Evolutionary conservation across 2,329 filamentous ascomycete genomes (phyloP).

Genomic region (Beauveria asiatica): DNA sequence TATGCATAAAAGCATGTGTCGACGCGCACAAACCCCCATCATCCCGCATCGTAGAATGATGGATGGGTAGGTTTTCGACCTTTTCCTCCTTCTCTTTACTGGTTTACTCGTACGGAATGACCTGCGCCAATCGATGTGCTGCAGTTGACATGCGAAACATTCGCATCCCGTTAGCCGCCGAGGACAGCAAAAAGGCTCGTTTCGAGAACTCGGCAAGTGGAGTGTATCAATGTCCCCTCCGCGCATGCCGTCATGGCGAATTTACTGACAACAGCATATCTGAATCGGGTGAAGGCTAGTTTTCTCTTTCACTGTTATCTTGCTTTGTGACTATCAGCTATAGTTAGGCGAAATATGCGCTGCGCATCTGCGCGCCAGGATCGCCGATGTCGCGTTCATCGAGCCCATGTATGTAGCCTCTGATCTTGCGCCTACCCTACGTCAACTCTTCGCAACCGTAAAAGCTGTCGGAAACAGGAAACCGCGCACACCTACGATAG

Average conservation of each 20-base stretch:
- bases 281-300: not conserved
- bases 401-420: not conserved
- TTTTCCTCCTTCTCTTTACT: not conserved
- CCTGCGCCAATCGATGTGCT: not conserved
- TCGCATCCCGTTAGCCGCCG: not conserved
- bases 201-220: constrained; percentile 1
- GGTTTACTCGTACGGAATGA: not conserved
- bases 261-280: too few species aligned
- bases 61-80: too few species aligned
- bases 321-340: not conserved
- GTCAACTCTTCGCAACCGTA: not conserved
- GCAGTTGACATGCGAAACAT: not conserved
- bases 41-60: not conserved
- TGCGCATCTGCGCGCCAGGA: not conserved
- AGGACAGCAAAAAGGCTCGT: not conserved
- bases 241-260: not conserved
- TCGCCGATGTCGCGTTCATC: not conserved
- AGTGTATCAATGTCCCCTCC: not conserved
- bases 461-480: not conserved
- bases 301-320: not conserved
- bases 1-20: not conserved
- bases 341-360: not conserved
- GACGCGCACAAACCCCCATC: not conserved
- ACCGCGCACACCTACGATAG: not conserved
- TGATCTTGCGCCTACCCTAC: not conserved